These are phyloP conservation scores for Phytophthora pini DNA, from an alignment of 352 stramenopile genomes.

Conservation along the genomic window DNA sequence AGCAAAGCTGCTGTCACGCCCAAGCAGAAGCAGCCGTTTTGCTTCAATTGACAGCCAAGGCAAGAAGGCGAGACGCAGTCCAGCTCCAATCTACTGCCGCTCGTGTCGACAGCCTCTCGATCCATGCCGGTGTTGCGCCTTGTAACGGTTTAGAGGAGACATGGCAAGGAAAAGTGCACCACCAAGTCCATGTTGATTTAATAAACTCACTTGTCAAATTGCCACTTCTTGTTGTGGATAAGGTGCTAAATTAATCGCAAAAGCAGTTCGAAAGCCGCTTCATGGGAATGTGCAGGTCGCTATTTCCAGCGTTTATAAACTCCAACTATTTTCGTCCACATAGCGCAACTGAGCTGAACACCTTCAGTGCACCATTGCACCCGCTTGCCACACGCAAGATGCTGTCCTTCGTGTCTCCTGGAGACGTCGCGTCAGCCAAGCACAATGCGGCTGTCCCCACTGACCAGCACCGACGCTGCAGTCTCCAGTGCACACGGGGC, in stretches of 20 bases:
- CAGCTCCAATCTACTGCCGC: background rate
- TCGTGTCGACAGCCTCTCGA: constrained; percentile 1
- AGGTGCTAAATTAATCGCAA: no score
- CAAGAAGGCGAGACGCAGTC: background rate
- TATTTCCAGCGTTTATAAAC: background rate
- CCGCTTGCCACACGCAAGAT: constrained; percentile 4
- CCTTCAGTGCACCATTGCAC: constrained; percentile 11
- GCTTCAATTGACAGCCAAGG: constrained; percentile 14
- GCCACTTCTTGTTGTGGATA: no score
- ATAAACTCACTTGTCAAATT: no score
- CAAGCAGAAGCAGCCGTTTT: constrained; percentile 30
- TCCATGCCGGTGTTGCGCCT: constrained; percentile 1
- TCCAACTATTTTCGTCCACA: constrained; percentile 11
- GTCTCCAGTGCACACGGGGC: background rate
- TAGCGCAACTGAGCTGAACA: background rate
- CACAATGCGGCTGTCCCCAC: constrained; percentile 4
- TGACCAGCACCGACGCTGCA: constrained; percentile 1
- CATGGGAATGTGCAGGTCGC: background rate
- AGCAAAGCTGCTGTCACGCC: constrained; percentile 7
- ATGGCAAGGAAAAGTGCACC: background rate
- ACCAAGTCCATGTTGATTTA: no score
- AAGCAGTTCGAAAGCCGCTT: no score
- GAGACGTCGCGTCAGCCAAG: constrained; percentile 8
- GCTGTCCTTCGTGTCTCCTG: constrained; percentile 26
- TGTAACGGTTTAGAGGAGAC: background rate